Base-by-base conservation (phyloP, 768 basidiomycete species). In the Kondoa subrosea region DNA sequence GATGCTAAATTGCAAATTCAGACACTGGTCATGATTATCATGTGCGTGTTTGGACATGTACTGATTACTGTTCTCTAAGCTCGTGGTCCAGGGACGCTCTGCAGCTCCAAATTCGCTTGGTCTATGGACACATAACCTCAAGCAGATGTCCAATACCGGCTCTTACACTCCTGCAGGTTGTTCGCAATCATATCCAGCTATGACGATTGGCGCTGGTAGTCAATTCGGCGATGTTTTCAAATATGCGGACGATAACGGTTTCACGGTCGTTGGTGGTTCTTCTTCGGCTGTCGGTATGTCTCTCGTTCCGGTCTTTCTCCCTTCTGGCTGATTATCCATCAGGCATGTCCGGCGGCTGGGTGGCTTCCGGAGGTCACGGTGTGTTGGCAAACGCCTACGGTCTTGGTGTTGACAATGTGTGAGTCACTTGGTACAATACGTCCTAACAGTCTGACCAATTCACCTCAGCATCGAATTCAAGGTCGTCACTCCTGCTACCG, bases 291-390 rank as follows among this genome's bases (percentile, higher is more conserved):
- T 63, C n/a, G 30, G 30, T 3, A 31, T 29, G 14, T 26, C n/a
- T 27, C 21, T 50, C 40, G 40, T 69, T 71, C 34, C 40, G 40
- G 21, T 50, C 40, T 50, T 21, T 50, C 40, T 50, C 21, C 21
- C 8, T 50, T 8, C 40, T 77, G 71, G 71, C 90, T 87, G 73
- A 92, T 80, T 77, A 81, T 59, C 8, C n/a, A n/a, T n/a, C n/a
- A n/a, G n/a, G n/a, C n/a, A n/a, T n/a, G n/a, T n/a, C n/a, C 40
- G 61, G 61, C 30, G 61, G 61, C 30, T 63, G 30, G 16, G 8
- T 63, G 3, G 15, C 61, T 16, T 12, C 14, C 8, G 61, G 61
- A 29, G 27, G 30, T 32, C 16, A 32, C 4, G 14, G 29, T 26
- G 29, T 31, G 61, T n/a, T 59, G 4, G 4, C 61, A 21, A 31